Conservation (phyloP, 163 green algal species). For the Smithsoniella earleae region DNA sequence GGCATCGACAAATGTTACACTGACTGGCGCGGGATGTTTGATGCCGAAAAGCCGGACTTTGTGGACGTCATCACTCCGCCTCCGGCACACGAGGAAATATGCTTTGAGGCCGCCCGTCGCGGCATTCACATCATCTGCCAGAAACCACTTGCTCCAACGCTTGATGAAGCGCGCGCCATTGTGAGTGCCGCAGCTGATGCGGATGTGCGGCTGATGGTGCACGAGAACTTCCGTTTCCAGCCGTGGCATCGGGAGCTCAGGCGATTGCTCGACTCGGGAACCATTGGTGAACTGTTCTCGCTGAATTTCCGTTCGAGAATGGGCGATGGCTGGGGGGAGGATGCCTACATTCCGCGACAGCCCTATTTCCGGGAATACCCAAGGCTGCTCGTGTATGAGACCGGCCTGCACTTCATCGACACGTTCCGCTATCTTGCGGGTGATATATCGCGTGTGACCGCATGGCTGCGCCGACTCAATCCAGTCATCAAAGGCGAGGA, state of each 20-base stretch:
- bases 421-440: neutral
- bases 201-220: neutral
- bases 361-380: neutral
- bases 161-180: neutral
- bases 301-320: too few relatives aligned
- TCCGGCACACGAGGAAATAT: neutral
- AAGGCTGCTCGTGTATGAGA: neutral
- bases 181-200: neutral
- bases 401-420: neutral
- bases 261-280: neutral
- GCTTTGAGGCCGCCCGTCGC: neutral
- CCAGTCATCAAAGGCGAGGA: neutral
- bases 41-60: neutral
- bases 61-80: neutral
- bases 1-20: neutral
- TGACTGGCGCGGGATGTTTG: neutral
- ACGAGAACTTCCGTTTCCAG: neutral
- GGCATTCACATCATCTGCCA: neutral
- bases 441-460: neutral
- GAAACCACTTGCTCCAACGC: neutral
- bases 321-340: too few relatives aligned
- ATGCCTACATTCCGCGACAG: neutral
- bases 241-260: neutral
- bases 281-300: too few relatives aligned
- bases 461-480: neutral